Percentiles rank a stretch among this genome's conserved stretches.
Evolutionary conservation across 2,329 filamentous ascomycete genomes (phyloP).

Genomic region (Paracamarosporium sp.): DNA sequence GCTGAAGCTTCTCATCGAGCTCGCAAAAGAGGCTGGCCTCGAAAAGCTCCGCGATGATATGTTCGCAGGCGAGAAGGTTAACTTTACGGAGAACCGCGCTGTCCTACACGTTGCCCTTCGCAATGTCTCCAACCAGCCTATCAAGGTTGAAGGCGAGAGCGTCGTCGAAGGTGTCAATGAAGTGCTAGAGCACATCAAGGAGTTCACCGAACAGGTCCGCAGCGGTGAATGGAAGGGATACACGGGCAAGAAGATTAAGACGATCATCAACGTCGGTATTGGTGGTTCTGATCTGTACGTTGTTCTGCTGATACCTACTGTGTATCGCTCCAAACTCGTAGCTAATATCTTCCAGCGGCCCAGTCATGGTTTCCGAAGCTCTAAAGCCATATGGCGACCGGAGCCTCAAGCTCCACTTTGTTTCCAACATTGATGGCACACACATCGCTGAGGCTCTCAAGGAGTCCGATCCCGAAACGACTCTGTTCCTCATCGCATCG

Average conservation of each 20-base stretch:
- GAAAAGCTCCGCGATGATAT: conserved; percentile 96
- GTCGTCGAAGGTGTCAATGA: conserved; percentile 94
- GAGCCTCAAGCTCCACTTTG: conserved; percentile 91
- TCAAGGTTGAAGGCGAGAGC: conserved; percentile 87
- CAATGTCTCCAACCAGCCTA: conserved; percentile 82
- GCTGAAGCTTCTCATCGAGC: conserved; percentile 81
- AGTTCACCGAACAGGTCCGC: conserved; percentile 93
- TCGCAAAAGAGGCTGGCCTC: conserved; percentile 88
- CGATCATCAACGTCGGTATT: conserved; percentile 96
- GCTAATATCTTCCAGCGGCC: conserved; percentile 65
- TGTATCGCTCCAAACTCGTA: background rate
- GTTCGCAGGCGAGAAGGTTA: conserved; percentile 98
- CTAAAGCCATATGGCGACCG: conserved; percentile 92
- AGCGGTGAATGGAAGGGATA: conserved; percentile 97
- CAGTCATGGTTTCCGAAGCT: conserved; percentile 98
- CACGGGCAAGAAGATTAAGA: conserved; percentile 96
- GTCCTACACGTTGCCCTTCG: conserved; percentile 95
- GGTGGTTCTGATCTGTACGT: conserved; percentile 96
- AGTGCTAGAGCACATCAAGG: conserved; percentile 96
- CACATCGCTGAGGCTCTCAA: conserved; percentile 94
- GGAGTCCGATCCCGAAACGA: conserved; percentile 91
- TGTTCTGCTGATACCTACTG: background rate
- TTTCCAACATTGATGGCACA: conserved; percentile 99
- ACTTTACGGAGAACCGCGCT: conserved; percentile 96
- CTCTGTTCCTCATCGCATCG: conserved; percentile 97